Conservation (phyloP, 2,329 filamentous ascomycete species). For the Fusarium sp. region DNA sequence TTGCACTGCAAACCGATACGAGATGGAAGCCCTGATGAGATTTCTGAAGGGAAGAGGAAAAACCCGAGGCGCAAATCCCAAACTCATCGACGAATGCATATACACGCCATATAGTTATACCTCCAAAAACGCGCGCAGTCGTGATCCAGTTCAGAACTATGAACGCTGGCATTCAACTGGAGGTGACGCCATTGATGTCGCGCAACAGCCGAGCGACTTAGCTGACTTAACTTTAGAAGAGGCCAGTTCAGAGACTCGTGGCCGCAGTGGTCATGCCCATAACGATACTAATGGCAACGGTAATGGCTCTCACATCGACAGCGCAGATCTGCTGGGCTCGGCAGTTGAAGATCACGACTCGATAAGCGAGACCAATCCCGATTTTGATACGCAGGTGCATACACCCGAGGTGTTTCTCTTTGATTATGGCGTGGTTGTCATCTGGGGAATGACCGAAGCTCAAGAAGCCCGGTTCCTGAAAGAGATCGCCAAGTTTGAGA, state of each 20-base stretch:
- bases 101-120: conserved; percentile 91
- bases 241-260: conserved; percentile 42
- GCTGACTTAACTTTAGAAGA: conserved; percentile 65
- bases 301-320: conserved; percentile 40
- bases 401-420: conserved; percentile 96
- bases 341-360: conserved; percentile 48
- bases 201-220: conserved; percentile 65
- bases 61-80: conserved; percentile 82
- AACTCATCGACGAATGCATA: conserved; percentile 96
- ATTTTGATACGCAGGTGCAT: conserved; percentile 89
- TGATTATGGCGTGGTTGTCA: conserved; percentile 95
- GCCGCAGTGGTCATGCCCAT: conserved; percentile 37
- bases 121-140: conserved; percentile 51
- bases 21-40: conserved; percentile 87
- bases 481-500: conserved; percentile 93
- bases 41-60: conserved; percentile 88
- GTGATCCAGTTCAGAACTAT: conserved; percentile 56
- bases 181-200: conserved; percentile 61
- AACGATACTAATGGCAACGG: conserved; percentile 39
- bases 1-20: conserved; percentile 91
- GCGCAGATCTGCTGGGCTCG: conserved; percentile 49
- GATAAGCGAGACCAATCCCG: conserved; percentile 62
- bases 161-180: conserved; percentile 82
- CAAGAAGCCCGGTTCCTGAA: conserved; percentile 93
- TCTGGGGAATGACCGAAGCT: conserved; percentile 95